phyloP scores from a whole-genome alignment of 176 grass and related monocot genomes.

The Triticum urartu region DNA sequence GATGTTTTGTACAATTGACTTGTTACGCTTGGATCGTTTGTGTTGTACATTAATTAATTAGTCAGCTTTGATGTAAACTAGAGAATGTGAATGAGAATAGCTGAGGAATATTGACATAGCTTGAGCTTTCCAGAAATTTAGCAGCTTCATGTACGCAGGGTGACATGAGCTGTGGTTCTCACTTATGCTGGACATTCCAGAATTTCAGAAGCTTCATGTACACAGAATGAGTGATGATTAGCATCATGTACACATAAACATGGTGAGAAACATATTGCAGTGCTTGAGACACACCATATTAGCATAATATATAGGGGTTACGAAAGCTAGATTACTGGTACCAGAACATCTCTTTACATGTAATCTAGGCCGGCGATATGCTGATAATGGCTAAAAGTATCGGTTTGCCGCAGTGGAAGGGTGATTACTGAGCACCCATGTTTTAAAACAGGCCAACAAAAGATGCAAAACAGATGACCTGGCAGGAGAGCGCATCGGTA shows the following conservation, averaged over 20 bases:
- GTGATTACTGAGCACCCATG: conserved; percentile 4
- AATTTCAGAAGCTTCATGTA: neutral
- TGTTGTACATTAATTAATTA: neutral
- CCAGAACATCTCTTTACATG: conserved; percentile 32
- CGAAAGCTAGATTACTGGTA: neutral
- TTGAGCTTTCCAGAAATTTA: neutral
- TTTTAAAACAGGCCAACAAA: conserved; percentile 38
- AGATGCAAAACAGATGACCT: conserved; percentile 37
- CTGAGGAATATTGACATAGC: neutral
- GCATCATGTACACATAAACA: neutral
- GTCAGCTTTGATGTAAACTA: neutral
- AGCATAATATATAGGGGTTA: conserved; percentile 1
- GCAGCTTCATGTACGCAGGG: neutral
- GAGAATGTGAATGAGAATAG: conserved; percentile 12
- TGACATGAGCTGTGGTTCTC: neutral
- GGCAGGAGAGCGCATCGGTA: neutral
- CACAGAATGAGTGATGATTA: conserved; percentile 2
- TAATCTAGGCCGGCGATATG: conserved; percentile 14
- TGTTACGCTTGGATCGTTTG: neutral
- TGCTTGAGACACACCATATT: neutral
- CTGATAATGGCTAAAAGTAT: neutral
- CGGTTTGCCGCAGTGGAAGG: neutral
- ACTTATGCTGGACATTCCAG: neutral
- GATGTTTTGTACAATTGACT: conserved; percentile 7
- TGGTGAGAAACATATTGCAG: neutral